These are phyloP conservation scores for Triangularia verruculosa DNA, from an alignment of 2,329 filamentous ascomycete species.

Conservation along the genomic window DNA sequence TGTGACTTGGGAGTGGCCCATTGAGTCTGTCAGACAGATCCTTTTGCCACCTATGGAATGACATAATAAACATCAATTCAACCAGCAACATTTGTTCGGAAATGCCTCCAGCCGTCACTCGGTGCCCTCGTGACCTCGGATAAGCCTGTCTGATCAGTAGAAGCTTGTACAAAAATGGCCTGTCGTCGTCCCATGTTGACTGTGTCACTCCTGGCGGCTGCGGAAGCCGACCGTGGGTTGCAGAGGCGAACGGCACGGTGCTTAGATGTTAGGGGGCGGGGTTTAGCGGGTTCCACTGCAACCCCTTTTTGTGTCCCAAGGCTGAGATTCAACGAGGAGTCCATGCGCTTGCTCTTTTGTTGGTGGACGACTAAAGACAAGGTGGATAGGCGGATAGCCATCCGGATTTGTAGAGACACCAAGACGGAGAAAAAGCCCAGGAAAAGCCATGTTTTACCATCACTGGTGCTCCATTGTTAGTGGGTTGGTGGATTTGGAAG, in stretches of 20 bases:
- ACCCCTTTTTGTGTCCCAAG: background rate
- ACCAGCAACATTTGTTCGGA: background rate
- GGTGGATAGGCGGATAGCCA: background rate
- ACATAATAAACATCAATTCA: background rate
- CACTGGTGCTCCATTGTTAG: background rate
- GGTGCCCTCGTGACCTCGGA: background rate
- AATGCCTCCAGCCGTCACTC: background rate
- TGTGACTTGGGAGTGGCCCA: background rate
- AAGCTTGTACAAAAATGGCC: background rate
- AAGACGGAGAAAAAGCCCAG: background rate
- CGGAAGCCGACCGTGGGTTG: background rate
- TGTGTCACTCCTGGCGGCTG: background rate
- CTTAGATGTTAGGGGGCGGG: background rate
- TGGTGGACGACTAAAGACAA: no score
- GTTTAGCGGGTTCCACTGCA: background rate
- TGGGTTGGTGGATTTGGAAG: slow-evolving; percentile 2
- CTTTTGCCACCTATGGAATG: background rate
- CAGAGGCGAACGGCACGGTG: background rate
- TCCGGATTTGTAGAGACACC: background rate
- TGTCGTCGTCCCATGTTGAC: background rate
- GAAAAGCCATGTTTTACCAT: background rate
- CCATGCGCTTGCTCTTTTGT: background rate
- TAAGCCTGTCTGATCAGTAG: background rate
- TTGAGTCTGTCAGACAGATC: slow-evolving; percentile 5
- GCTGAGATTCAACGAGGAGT: background rate